Conservation (phyloP, 352 stramenopile genomes). For the Aphanomyces stellatus region DNA sequence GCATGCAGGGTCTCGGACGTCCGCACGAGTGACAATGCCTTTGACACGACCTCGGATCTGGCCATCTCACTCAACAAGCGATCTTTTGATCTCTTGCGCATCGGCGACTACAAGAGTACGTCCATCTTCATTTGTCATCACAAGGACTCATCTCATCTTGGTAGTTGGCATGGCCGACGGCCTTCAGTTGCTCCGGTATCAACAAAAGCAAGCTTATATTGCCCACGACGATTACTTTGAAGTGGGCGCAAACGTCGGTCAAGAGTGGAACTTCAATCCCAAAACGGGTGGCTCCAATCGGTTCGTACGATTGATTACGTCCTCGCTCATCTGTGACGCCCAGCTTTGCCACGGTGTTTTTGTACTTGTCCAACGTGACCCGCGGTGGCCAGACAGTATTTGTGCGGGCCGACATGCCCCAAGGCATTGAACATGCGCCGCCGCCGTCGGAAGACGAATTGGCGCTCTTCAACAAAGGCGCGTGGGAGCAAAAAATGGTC, state of each 20-base stretch:
- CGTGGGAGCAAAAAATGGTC: slow-evolving; percentile 15
- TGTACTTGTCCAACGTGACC: slow-evolving; percentile 22
- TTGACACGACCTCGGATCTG: slow-evolving; percentile 23
- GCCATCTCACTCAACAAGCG: slow-evolving; percentile 26
- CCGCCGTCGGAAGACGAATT: slow-evolving; percentile 10
- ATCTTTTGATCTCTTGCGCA: slow-evolving; percentile 49
- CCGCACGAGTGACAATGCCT: slow-evolving; percentile 29
- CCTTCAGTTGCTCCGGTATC: slow-evolving; percentile 77
- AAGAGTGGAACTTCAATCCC: slow-evolving; percentile 27
- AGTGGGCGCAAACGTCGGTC: neutral
- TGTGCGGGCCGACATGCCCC: slow-evolving; percentile 19
- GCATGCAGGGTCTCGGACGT: slow-evolving; percentile 15
- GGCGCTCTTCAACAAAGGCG: neutral
- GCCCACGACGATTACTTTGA: slow-evolving; percentile 75
- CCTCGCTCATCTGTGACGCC: neutral
- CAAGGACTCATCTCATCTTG: neutral
- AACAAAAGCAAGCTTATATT: slow-evolving; percentile 65
- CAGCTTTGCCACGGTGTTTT: slow-evolving; percentile 21
- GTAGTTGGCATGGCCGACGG: slow-evolving; percentile 44
- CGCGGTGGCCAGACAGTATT: slow-evolving; percentile 27
- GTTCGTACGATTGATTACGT: neutral
- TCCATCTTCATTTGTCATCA: neutral
- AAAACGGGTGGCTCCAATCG: slow-evolving; percentile 22
- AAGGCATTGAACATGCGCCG: neutral
- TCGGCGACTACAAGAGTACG: slow-evolving; percentile 47